Evolutionary conservation across 345 rosid species (phyloP).

Genomic region (Rhodamnia rubescens): DNA sequence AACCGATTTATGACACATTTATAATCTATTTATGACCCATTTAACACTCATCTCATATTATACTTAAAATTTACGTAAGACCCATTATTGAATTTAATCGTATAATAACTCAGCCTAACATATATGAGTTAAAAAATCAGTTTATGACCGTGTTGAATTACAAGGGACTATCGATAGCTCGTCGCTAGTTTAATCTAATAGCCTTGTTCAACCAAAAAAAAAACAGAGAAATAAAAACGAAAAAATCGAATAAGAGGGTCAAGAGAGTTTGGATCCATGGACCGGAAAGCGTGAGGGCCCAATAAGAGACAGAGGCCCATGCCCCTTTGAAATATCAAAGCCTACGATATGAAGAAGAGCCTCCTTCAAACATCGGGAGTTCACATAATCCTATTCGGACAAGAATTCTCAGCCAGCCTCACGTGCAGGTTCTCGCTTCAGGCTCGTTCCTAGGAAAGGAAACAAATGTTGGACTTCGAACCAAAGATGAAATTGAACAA

Average conservation of each 20-base stretch:
- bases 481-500: neutral
- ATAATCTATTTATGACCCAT: no score
- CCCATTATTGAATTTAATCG: no score
- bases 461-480: neutral
- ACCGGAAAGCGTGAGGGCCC: neutral
- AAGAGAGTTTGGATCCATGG: neutral
- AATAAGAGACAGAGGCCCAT: neutral
- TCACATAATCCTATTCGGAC: neutral
- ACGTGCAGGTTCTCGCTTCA: neutral
- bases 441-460: neutral
- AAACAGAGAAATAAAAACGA: neutral
- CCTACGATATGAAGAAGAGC: neutral
- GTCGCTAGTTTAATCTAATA: neutral
- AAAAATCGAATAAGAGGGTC: neutral
- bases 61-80: no score
- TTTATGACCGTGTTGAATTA: neutral
- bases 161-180: neutral
- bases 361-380: neutral
- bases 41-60: no score
- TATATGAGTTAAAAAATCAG: no score
- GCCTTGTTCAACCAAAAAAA: neutral
- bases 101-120: no score
- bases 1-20: no score
- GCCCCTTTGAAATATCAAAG: neutral
- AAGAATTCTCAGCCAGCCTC: neutral